Evolutionary conservation across 768 basidiomycete species (phyloP).

Genomic region (Termitomyces sp.): DNA sequence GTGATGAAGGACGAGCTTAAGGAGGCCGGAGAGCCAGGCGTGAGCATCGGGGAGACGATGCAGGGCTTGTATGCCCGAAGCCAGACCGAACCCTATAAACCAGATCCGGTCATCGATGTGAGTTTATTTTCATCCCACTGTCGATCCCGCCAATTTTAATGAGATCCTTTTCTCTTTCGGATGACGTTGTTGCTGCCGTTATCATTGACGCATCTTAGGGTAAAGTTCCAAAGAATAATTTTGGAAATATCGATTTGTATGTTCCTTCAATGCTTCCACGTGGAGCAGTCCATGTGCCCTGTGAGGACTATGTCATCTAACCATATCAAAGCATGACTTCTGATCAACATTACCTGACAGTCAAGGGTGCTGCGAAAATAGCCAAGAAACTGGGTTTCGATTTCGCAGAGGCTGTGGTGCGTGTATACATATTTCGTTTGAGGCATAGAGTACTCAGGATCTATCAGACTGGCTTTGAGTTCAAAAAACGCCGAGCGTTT

Average conservation of each 20-base stretch:
- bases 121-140: slow-evolving; percentile 28
- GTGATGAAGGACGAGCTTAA: slow-evolving; percentile 41
- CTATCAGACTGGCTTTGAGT: slow-evolving; percentile 89
- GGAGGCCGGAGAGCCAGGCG: slow-evolving; percentile 35
- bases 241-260: slow-evolving; percentile 96
- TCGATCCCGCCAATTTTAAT: slow-evolving; percentile 3
- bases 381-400: slow-evolving; percentile 86
- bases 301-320: slow-evolving; percentile 45
- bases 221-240: slow-evolving; percentile 90
- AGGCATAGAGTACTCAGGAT: not conserved
- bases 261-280: slow-evolving; percentile 91
- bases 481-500: slow-evolving; percentile 86
- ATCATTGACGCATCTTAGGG: slow-evolving; percentile 52
- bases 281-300: slow-evolving; percentile 88
- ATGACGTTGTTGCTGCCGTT: not conserved
- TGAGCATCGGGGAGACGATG: slow-evolving; percentile 51
- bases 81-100: slow-evolving; percentile 82
- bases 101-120: slow-evolving; percentile 83
- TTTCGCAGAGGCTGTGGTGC: slow-evolving; percentile 92
- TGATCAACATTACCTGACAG: slow-evolving; percentile 34
- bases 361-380: slow-evolving; percentile 85
- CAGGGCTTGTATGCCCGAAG: slow-evolving; percentile 84
- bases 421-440: slow-evolving; percentile 30
- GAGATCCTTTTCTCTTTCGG: slow-evolving; percentile 7
- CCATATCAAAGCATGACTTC: not conserved